Evolutionary conservation across 2,329 filamentous ascomycete genomes (phyloP).

Genomic region (Colletotrichum trifolii): DNA sequence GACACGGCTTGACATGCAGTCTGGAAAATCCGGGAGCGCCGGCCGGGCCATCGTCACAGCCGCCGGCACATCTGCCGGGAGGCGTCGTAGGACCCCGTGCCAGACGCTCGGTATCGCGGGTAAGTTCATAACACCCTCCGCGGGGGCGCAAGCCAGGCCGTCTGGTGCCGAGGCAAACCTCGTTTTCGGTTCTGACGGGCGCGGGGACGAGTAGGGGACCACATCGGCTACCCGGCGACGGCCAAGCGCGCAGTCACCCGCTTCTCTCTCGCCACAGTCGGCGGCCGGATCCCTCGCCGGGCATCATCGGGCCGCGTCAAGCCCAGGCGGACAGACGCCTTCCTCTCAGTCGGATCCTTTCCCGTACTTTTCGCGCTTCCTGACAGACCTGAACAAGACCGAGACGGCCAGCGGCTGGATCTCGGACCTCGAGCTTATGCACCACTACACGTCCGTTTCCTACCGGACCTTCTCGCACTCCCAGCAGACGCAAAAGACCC

Average conservation of each 20-base stretch:
- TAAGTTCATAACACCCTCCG: constrained; percentile 1
- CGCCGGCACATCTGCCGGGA: constrained; percentile 10
- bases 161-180: constrained; percentile 6
- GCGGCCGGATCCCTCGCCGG: constrained; percentile 25
- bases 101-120: constrained; percentile 22
- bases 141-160: neutral
- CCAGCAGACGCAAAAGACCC: constrained; percentile 39
- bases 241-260: constrained; percentile 30
- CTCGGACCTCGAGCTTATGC: constrained; percentile 50
- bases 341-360: constrained; percentile 32
- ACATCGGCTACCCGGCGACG: constrained; percentile 11
- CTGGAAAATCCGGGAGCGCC: constrained; percentile 24
- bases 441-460: constrained; percentile 48
- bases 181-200: constrained; percentile 25
- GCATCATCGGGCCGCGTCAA: constrained; percentile 12
- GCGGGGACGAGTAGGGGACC: constrained; percentile 18
- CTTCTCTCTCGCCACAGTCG: constrained; percentile 28
- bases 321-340: constrained; percentile 14
- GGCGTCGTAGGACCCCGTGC: constrained; percentile 6
- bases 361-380: constrained; percentile 41
- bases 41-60: constrained; percentile 10
- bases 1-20: constrained; percentile 50
- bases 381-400: constrained; percentile 38
- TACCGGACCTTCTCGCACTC: constrained; percentile 42
- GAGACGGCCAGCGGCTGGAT: constrained; percentile 44